Evolutionary conservation across 345 rosid species (phyloP), one percentile per base, ranked within the genome.

Genomic region (Cardamine resedifolia): DNA sequence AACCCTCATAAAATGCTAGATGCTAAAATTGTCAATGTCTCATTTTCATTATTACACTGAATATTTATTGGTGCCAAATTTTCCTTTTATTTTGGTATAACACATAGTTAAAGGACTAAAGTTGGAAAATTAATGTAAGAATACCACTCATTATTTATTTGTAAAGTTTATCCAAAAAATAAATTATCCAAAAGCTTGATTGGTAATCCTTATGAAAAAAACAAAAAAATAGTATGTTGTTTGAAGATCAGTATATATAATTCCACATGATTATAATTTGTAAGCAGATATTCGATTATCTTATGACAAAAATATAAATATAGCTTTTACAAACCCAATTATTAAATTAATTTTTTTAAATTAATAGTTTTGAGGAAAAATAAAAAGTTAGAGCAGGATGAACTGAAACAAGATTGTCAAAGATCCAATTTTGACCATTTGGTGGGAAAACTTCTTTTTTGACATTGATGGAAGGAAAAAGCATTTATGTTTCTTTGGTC

Each of bases 341-440:
- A 6, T 30, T 30, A 6, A 7, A 30, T 30, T 30, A 30, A 5
- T 5, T 5, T 30, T 30, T n/a, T n/a, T n/a, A n/a, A n/a, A n/a
- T n/a, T n/a, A n/a, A n/a, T n/a, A n/a, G n/a, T n/a, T n/a, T n/a
- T n/a, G n/a, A n/a, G n/a, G n/a, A n/a, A n/a, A n/a, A 48, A 74
- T 57, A 27, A 31, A 74, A 52, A 52, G 34, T 56, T 44, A 7
- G 67, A 27, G 43, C 60, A 69, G 63, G 71, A 62, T 76, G 74
- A 76, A 63, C 2, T 62, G 45, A 60, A 70, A 44, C 70, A 36
- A 45, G 27, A n/a, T 61, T 61, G 64, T 75, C 79, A 75, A 75
- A 68, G 69, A 76, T 76, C 75, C 70, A 76, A 61, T 65, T 69
- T 60, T 75, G 79, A 76, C 79, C 51, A 62, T 62, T 76, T 55